Conservation (phyloP, 2,329 filamentous ascomycete species). For the Fusarium liriodendri region DNA sequence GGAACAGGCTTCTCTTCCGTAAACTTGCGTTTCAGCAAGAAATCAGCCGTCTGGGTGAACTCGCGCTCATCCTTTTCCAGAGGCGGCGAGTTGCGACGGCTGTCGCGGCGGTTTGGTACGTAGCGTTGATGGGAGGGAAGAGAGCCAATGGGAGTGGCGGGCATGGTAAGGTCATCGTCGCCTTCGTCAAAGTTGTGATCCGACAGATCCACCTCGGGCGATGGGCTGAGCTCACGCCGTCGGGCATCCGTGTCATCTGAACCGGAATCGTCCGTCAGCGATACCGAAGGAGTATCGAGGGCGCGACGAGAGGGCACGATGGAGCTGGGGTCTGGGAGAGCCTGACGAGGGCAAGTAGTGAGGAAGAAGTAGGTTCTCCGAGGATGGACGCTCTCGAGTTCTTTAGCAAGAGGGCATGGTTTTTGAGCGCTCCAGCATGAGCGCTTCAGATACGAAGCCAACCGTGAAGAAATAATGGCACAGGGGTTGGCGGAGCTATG, state of each 20-base stretch:
- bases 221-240: constrained; percentile 82
- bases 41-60: constrained; percentile 94
- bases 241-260: constrained; percentile 80
- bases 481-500: constrained; percentile 92
- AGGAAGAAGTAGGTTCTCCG: constrained; percentile 97
- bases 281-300: constrained; percentile 87
- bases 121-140: constrained; percentile 64
- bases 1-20: constrained; percentile 53
- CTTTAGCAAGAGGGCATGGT: constrained; percentile 91
- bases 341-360: constrained; percentile 85
- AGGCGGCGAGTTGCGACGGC: constrained; percentile 83
- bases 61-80: constrained; percentile 95
- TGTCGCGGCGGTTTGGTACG: constrained; percentile 52
- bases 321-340: constrained; percentile 70
- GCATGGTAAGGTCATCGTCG: constrained; percentile 69
- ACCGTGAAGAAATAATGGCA: constrained; percentile 92
- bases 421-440: constrained; percentile 80
- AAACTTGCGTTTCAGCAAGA: constrained; percentile 76
- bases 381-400: constrained; percentile 91
- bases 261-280: constrained; percentile 59
- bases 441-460: constrained; percentile 91
- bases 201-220: constrained; percentile 92
- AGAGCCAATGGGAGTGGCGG: constrained; percentile 71
- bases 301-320: constrained; percentile 47
- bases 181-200: constrained; percentile 85